These are phyloP conservation scores for Plantago major DNA, from an alignment of 257 asterid species.

Conservation along the genomic window DNA sequence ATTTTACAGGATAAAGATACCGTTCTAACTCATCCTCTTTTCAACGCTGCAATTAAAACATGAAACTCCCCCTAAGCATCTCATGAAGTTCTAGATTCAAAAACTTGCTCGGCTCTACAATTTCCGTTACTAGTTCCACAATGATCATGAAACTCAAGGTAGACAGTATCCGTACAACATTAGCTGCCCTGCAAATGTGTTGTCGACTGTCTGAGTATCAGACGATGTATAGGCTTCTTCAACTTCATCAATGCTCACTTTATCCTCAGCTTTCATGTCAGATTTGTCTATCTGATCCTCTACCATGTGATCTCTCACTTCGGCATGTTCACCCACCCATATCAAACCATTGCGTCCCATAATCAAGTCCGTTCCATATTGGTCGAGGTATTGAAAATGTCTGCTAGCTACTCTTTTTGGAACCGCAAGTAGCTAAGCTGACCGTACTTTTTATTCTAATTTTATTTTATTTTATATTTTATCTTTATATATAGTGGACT, in stretches of 20 bases:
- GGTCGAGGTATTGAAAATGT: slow-evolving; percentile 78
- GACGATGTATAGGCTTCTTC: slow-evolving; percentile 49
- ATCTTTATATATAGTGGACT: no score
- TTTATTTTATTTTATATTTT: no score
- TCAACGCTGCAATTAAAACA: slow-evolving; percentile 64
- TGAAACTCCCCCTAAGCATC: slow-evolving; percentile 90
- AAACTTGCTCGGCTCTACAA: slow-evolving; percentile 43
- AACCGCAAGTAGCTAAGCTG: slow-evolving; percentile 60
- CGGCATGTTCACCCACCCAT: slow-evolving; percentile 93
- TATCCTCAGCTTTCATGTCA: no score
- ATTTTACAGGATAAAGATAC: no score
- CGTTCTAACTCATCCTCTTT: slow-evolving; percentile 48
- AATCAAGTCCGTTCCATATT: slow-evolving; percentile 72
- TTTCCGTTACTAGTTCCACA: slow-evolving; percentile 47
- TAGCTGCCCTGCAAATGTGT: slow-evolving; percentile 72
- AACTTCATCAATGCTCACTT: slow-evolving; percentile 22
- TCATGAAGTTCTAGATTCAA: slow-evolving; percentile 62
- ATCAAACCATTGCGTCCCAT: slow-evolving; percentile 87
- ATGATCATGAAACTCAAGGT: slow-evolving; percentile 66
- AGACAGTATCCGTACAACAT: slow-evolving; percentile 71
- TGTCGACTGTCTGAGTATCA: slow-evolving; percentile 58
- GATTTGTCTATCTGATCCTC: slow-evolving; percentile 50
- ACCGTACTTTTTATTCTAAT: no score
- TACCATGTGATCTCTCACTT: slow-evolving; percentile 56
- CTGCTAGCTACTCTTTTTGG: slow-evolving; percentile 90